Percentiles rank a stretch among this genome's conserved stretches.
phyloP scores from a whole-genome alignment of 768 basidiomycete genomes.

The Lanmaoa pseudosensibilis region DNA sequence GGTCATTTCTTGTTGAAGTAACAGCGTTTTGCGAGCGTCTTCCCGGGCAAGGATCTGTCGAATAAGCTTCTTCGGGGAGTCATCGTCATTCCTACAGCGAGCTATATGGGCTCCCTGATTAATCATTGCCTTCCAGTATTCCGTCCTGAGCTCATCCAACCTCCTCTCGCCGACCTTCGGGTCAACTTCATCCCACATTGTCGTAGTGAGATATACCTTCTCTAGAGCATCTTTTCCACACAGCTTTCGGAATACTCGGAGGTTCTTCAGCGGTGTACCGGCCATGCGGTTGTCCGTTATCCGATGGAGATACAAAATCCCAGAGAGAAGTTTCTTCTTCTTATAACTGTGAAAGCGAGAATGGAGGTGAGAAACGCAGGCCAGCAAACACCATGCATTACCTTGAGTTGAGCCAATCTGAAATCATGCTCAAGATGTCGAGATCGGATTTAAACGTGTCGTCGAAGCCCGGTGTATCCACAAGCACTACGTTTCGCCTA shows the following conservation, averaged over 20 bases:
- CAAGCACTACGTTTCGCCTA: slow-evolving; percentile 13
- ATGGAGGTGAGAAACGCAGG: neutral
- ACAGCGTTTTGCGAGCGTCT: neutral
- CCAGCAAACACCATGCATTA: neutral
- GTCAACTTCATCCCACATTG: slow-evolving; percentile 39
- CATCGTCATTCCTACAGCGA: slow-evolving; percentile 7
- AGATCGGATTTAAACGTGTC: slow-evolving; percentile 18
- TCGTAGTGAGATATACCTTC: slow-evolving; percentile 37
- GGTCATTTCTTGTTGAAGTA: slow-evolving; percentile 10
- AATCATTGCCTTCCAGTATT: slow-evolving; percentile 13
- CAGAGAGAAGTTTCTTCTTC: slow-evolving; percentile 25
- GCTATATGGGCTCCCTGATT: slow-evolving; percentile 8
- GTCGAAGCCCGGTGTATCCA: slow-evolving; percentile 29
- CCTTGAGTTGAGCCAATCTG: slow-evolving; percentile 17
- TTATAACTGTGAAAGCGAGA: slow-evolving; percentile 2
- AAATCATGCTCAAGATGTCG: slow-evolving; percentile 11
- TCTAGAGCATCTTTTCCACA: slow-evolving; percentile 32
- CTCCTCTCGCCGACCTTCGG: slow-evolving; percentile 17
- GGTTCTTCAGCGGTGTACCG: slow-evolving; percentile 34
- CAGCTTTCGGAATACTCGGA: slow-evolving; percentile 32
- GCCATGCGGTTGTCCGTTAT: slow-evolving; percentile 41
- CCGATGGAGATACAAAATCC: slow-evolving; percentile 42
- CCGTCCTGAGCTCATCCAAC: slow-evolving; percentile 5
- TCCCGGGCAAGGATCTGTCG: slow-evolving; percentile 3
- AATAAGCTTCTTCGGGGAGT: slow-evolving; percentile 11